phyloP scores from a whole-genome alignment of 805 yeast species.

The Candida suzukii region DNA sequence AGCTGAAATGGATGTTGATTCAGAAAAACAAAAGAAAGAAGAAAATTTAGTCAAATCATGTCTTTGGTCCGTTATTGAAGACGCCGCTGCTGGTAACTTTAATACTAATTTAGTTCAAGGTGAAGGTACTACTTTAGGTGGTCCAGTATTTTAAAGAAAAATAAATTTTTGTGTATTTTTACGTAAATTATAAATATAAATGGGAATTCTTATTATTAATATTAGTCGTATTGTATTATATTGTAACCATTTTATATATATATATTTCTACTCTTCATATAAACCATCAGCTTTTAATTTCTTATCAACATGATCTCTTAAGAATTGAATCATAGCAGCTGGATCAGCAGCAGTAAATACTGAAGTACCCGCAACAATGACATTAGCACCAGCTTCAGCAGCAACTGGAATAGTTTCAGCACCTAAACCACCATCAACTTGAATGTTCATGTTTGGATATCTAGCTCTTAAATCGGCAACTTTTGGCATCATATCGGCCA shows the following conservation, averaged over 20 bases:
- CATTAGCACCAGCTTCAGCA: slow-evolving; percentile 97
- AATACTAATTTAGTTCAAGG: slow-evolving; percentile 38
- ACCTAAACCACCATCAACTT: slow-evolving; percentile 96
- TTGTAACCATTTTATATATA: neutral
- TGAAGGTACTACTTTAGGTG: slow-evolving; percentile 82
- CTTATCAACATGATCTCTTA: slow-evolving; percentile 52
- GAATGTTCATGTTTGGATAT: slow-evolving; percentile 78
- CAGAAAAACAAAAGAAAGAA: slow-evolving; percentile 17
- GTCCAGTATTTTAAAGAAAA: slow-evolving; percentile 42
- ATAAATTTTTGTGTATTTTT: no score
- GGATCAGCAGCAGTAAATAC: slow-evolving; percentile 86
- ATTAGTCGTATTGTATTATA: no score
- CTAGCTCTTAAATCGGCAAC: slow-evolving; percentile 67
- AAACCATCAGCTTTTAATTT: slow-evolving; percentile 8
- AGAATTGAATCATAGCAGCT: slow-evolving; percentile 57
- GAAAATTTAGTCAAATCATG: slow-evolving; percentile 53
- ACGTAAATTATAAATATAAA: no score
- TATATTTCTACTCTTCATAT: slow-evolving; percentile 5
- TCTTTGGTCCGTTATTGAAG: slow-evolving; percentile 67
- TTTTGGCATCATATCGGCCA: slow-evolving; percentile 95
- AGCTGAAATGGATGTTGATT: slow-evolving; percentile 44
- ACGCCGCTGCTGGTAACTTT: slow-evolving; percentile 39
- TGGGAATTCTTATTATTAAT: no score
- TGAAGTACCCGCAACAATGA: slow-evolving; percentile 94
- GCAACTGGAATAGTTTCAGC: slow-evolving; percentile 78